These are phyloP conservation scores for Tetradesmus lagerheimii DNA, from an alignment of 139 green algal species.

Conservation along the genomic window DNA sequence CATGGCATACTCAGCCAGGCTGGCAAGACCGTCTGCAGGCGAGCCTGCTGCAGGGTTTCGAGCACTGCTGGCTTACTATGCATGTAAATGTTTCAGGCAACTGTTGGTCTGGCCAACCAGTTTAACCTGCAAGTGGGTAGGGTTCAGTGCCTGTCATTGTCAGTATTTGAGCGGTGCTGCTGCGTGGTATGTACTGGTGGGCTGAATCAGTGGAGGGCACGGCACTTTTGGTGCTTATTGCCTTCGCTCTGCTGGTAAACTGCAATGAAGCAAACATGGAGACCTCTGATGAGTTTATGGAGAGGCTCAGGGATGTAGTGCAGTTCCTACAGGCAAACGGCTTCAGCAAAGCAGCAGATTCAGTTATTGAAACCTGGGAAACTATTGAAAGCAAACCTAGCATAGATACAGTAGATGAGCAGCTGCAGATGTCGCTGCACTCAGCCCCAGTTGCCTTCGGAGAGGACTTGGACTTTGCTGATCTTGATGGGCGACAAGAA, in stretches of 20 bases:
- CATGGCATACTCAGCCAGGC: too few relatives aligned
- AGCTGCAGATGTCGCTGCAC: background rate
- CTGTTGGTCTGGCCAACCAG: background rate
- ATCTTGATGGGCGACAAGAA: background rate
- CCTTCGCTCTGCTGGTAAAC: background rate
- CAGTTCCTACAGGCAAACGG: constrained; percentile 70
- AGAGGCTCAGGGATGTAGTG: constrained; percentile 54
- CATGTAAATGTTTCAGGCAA: too few relatives aligned
- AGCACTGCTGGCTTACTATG: too few relatives aligned
- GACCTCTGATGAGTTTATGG: constrained; percentile 7
- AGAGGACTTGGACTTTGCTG: constrained; percentile 11
- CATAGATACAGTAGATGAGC: background rate
- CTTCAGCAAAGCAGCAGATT: constrained; percentile 65
- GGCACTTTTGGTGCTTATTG: background rate
- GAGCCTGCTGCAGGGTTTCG: too few relatives aligned
- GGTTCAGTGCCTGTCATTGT: background rate
- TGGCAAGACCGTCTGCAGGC: too few relatives aligned
- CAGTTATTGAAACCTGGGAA: constrained; percentile 39
- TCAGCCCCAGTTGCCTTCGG: background rate
- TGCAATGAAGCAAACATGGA: constrained; percentile 4
- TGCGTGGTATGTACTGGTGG: background rate
- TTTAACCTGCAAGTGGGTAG: background rate
- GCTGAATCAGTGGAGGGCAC: background rate
- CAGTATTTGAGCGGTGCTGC: background rate
- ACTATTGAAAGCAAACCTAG: constrained; percentile 3